Evolutionary conservation across 257 asterid species (phyloP).

Genomic region (Salvia miltiorrhiza): DNA sequence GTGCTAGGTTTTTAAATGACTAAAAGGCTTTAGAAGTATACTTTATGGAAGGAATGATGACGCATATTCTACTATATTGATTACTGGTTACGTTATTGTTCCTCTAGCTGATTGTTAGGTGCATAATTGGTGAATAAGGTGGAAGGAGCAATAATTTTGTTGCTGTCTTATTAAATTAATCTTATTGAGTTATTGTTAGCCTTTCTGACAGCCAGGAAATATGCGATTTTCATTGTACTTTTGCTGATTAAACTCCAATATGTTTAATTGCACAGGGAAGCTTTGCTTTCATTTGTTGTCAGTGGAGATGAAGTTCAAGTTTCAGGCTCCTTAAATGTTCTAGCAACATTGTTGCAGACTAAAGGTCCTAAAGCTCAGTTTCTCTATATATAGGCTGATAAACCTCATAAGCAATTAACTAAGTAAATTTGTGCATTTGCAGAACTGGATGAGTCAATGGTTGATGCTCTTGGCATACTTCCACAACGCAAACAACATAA

Average conservation of each 20-base stretch:
- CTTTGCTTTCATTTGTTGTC: slow-evolving; percentile 80
- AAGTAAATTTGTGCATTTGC: slow-evolving; percentile 30
- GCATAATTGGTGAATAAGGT: neutral
- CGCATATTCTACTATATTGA: slow-evolving; percentile 1
- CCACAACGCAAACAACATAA: slow-evolving; percentile 96
- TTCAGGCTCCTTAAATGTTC: slow-evolving; percentile 77
- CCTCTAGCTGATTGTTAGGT: slow-evolving; percentile 3
- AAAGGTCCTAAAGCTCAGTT: slow-evolving; percentile 55
- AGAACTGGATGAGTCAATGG: slow-evolving; percentile 94
- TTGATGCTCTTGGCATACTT: slow-evolving; percentile 97
- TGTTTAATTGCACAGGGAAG: slow-evolving; percentile 58
- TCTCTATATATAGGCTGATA: slow-evolving; percentile 25
- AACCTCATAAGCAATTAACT: slow-evolving; percentile 21
- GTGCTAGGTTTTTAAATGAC: slow-evolving; percentile 14
- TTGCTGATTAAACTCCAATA: slow-evolving; percentile 5
- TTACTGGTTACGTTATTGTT: neutral
- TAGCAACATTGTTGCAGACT: slow-evolving; percentile 91
- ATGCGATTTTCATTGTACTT: slow-evolving; percentile 8
- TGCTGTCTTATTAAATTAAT: neutral
- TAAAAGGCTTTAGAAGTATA: neutral
- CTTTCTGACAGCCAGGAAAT: slow-evolving; percentile 15
- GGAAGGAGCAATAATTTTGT: neutral
- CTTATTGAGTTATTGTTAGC: neutral
- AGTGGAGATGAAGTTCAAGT: slow-evolving; percentile 83
- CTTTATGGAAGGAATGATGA: neutral